Evolutionary conservation across 2,329 filamentous ascomycete species (phyloP).

Genomic region (Fusarium sp.): DNA sequence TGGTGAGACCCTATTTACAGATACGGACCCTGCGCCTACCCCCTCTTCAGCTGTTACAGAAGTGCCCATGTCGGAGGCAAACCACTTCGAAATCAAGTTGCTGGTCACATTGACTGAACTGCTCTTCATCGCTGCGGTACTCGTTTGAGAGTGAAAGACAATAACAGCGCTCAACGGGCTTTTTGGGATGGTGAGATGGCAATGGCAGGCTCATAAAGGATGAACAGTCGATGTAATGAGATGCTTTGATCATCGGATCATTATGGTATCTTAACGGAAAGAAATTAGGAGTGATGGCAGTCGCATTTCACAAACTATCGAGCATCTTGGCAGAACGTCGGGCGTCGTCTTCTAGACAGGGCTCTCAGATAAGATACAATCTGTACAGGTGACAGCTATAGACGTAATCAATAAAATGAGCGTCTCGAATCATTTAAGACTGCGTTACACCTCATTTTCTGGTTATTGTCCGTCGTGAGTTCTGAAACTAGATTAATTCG

Average conservation of each 20-base stretch:
- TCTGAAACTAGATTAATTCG: background rate
- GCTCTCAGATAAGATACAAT: background rate
- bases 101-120: conserved; percentile 43
- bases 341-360: background rate
- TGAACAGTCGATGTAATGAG: background rate
- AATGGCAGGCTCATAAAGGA: no score
- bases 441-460: no score
- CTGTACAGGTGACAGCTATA: background rate
- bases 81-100: conserved; percentile 32
- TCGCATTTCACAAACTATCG: background rate
- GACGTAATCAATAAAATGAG: background rate
- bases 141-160: background rate
- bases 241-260: background rate
- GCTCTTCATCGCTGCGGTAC: conserved; percentile 42
- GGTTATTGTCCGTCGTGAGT: background rate
- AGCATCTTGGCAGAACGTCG: background rate
- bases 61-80: conserved; percentile 46
- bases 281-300: background rate
- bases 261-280: background rate
- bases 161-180: background rate
- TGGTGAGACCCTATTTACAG: conserved; percentile 26
- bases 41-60: conserved; percentile 41
- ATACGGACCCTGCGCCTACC: conserved; percentile 29
- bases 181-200: background rate
- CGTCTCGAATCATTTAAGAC: background rate